These are phyloP conservation scores for Eimeria praecox DNA, from an alignment of 169 alveolate genomes.

Conservation along the genomic window DNA sequence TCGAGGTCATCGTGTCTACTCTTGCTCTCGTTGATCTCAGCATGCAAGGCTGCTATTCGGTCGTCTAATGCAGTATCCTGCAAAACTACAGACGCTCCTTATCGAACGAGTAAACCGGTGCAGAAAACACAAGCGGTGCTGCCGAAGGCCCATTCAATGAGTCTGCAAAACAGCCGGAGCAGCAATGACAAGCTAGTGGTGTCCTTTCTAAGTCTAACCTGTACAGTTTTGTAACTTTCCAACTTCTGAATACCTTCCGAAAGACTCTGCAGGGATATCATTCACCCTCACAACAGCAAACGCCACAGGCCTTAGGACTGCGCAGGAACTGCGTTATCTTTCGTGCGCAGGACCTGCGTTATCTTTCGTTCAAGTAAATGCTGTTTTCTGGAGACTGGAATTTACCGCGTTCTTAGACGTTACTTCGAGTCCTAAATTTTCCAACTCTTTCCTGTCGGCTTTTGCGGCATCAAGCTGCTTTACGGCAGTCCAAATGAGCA, in stretches of 20 bases:
- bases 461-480: conserved; percentile 81
- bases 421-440: conserved; percentile 54
- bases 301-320: neutral
- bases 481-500: conserved; percentile 79
- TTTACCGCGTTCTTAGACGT: conserved; percentile 48
- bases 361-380: neutral
- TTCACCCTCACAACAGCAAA: neutral
- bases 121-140: neutral
- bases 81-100: conserved; percentile 10
- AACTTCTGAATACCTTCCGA: conserved; percentile 24
- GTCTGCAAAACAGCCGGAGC: neutral
- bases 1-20: conserved; percentile 39
- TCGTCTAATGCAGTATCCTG: conserved; percentile 51
- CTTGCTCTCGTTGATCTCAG: conserved; percentile 40
- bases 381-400: neutral
- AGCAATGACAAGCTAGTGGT: neutral
- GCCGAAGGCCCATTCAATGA: neutral
- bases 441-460: conserved; percentile 81
- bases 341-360: neutral
- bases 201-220: neutral
- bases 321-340: neutral
- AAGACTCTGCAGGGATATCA: neutral
- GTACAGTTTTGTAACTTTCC: conserved; percentile 11
- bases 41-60: conserved; percentile 4
- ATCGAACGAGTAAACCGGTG: neutral